Conservation (phyloP, 305 asterid genomes). For the Solanum hybrid region DNA sequence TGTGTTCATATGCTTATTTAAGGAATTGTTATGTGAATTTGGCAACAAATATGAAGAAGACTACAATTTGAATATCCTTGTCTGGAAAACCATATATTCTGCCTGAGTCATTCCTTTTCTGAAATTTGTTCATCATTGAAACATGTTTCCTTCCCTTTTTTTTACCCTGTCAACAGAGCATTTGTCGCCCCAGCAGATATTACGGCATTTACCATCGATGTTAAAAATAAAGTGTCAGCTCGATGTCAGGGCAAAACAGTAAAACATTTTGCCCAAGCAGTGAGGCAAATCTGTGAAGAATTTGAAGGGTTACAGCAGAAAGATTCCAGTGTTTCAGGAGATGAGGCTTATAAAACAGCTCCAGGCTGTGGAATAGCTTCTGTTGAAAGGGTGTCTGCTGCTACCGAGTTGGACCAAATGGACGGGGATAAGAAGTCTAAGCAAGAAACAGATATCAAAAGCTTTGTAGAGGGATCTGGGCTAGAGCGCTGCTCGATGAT, state of each 20-base stretch:
- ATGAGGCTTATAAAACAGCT: conserved; percentile 33
- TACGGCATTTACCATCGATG: conserved; percentile 65
- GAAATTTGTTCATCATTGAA: not conserved
- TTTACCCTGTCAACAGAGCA: conserved; percentile 52
- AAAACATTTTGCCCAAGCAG: conserved; percentile 66
- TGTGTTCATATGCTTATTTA: not conserved
- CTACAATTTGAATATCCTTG: not conserved
- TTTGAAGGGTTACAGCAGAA: conserved; percentile 50
- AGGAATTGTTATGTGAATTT: not conserved
- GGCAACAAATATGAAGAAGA: not conserved
- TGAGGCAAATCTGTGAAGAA: conserved; percentile 71
- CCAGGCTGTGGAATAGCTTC: conserved; percentile 33
- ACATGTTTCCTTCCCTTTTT: conserved; percentile 2
- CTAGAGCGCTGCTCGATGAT: conserved; percentile 36
- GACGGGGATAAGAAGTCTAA: conserved; percentile 21
- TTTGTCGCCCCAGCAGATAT: conserved; percentile 90
- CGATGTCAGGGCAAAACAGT: conserved; percentile 65
- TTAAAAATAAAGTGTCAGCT: conserved; percentile 52
- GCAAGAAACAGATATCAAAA: conserved; percentile 28
- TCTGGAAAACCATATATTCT: not conserved
- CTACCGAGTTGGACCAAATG: conserved; percentile 27
- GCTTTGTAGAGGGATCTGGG: conserved; percentile 24
- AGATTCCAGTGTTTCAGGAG: conserved; percentile 31
- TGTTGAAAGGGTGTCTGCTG: conserved; percentile 30
- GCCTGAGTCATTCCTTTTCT: not conserved